A percentile compares a stretch with the other conserved stretches of the same genome.
Conservation (phyloP, 306 rosid genomes). For the Notholithocarpus densiflorus region DNA sequence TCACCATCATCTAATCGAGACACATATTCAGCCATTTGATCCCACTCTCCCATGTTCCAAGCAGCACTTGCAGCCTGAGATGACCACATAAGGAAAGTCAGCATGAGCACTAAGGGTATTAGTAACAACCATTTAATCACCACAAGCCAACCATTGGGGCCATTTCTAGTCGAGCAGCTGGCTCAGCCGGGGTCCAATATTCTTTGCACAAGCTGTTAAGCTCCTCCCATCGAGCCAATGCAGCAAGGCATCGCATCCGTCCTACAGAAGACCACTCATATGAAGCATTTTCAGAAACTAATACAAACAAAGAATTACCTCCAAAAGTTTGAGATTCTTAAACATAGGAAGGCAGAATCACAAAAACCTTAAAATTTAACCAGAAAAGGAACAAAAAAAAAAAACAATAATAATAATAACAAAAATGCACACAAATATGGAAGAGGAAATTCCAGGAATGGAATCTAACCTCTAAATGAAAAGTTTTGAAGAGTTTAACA, state of each 20-base stretch:
- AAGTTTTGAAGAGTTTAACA: not conserved
- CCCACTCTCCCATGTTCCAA: constrained; percentile 99
- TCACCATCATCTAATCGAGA: constrained; percentile 96
- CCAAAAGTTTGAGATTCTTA: not conserved
- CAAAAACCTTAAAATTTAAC: not conserved
- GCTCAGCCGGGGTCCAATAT: constrained; percentile 97
- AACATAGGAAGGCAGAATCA: constrained; percentile 9
- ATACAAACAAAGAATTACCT: not conserved
- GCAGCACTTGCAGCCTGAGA: constrained; percentile 90
- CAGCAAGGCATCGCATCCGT: constrained; percentile 97
- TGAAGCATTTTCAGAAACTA: constrained; percentile 18
- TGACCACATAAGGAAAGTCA: constrained; percentile 21
- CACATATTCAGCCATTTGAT: constrained; percentile 96
- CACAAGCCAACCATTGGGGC: constrained; percentile 79
- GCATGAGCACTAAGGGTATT: constrained; percentile 13
- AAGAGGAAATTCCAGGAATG: not conserved
- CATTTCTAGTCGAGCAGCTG: constrained; percentile 94
- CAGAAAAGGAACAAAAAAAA: not conserved
- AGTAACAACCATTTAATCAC: constrained; percentile 3
- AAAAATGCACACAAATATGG: not conserved
- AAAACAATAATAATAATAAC: not conserved
- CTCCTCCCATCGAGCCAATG: constrained; percentile 99
- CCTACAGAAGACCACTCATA: constrained; percentile 53
- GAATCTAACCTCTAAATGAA: not conserved
- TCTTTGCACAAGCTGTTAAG: constrained; percentile 83